Evolutionary conservation across 1,284 basidiomycete genomes (phyloP).

Genomic region (Trametes hirsuta): DNA sequence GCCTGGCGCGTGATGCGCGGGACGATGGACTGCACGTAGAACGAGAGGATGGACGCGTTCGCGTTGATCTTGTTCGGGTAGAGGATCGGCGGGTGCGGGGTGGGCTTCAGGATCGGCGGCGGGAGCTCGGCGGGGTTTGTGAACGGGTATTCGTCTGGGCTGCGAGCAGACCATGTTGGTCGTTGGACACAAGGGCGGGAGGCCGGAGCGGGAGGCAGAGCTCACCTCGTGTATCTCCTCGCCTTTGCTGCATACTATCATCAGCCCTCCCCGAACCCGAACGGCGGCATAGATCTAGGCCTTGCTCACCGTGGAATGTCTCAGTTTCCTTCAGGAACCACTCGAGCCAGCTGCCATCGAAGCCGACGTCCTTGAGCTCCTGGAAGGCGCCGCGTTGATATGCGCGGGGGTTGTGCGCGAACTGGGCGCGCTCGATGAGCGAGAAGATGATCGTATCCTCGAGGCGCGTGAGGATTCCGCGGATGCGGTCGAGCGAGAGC

Average conservation of each 20-base stretch:
- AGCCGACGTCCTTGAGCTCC: slow-evolving; percentile 72
- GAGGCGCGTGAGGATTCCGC: slow-evolving; percentile 85
- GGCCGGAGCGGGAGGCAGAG: not conserved
- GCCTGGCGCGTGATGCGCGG: slow-evolving; percentile 80
- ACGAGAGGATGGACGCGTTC: slow-evolving; percentile 86
- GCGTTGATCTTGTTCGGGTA: slow-evolving; percentile 87
- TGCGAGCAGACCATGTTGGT: slow-evolving; percentile 35
- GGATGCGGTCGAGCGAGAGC: slow-evolving; percentile 84
- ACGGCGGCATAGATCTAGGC: not conserved
- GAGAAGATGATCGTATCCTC: slow-evolving; percentile 99
- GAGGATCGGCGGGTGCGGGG: slow-evolving; percentile 80
- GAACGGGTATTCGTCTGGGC: slow-evolving; percentile 98
- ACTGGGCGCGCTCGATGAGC: slow-evolving; percentile 96
- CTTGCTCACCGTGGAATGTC: slow-evolving; percentile 81
- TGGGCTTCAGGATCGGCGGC: slow-evolving; percentile 77
- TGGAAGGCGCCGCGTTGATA: slow-evolving; percentile 84
- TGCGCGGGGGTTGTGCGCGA: slow-evolving; percentile 91
- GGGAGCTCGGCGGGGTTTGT: slow-evolving; percentile 76
- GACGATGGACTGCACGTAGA: slow-evolving; percentile 84
- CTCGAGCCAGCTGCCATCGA: slow-evolving; percentile 89
- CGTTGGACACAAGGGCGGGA: not conserved
- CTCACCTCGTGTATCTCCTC: slow-evolving; percentile 85
- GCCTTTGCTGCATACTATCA: slow-evolving; percentile 74
- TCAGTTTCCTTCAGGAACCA: slow-evolving; percentile 98
- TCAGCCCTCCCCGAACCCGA: not conserved